Percentiles rank a stretch among this genome's conserved stretches.
phyloP scores from a whole-genome alignment of 2,329 filamentous ascomycete species.

The Triangularia verruculosa region DNA sequence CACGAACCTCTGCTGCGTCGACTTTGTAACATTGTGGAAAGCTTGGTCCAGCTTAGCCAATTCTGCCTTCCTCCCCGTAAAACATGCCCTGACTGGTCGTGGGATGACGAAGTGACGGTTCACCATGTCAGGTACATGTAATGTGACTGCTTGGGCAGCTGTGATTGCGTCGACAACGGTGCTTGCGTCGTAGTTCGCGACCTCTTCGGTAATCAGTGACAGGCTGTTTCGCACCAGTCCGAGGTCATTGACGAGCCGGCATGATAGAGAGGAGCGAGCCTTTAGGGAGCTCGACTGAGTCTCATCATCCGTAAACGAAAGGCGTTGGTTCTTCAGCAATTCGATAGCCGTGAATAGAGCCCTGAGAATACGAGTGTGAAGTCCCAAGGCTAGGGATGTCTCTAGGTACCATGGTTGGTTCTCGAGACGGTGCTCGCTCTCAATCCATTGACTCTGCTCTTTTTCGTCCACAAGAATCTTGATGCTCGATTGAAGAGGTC shows the following conservation, averaged over 20 bases:
- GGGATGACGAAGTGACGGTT: constrained; percentile 10
- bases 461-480: not conserved
- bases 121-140: not conserved
- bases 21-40: not conserved
- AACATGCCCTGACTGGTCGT: constrained; percentile 1
- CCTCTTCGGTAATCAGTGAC: not conserved
- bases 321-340: not conserved
- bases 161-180: not conserved
- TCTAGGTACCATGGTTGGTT: constrained; percentile 2
- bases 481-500: not conserved
- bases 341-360: constrained; percentile 4
- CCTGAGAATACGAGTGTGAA: not conserved
- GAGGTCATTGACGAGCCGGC: not conserved
- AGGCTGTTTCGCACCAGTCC: not conserved
- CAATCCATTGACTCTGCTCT: not conserved
- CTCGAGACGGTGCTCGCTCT: not conserved
- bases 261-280: not conserved
- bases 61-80: constrained; percentile 3
- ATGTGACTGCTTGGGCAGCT: not conserved
- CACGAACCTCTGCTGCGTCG: constrained; percentile 10
- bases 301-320: not conserved
- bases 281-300: not conserved
- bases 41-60: constrained; percentile 9
- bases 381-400: not conserved
- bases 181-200: not conserved